Conservation (phyloP, 176 grass and related monocot species). For the Areca catechu region DNA sequence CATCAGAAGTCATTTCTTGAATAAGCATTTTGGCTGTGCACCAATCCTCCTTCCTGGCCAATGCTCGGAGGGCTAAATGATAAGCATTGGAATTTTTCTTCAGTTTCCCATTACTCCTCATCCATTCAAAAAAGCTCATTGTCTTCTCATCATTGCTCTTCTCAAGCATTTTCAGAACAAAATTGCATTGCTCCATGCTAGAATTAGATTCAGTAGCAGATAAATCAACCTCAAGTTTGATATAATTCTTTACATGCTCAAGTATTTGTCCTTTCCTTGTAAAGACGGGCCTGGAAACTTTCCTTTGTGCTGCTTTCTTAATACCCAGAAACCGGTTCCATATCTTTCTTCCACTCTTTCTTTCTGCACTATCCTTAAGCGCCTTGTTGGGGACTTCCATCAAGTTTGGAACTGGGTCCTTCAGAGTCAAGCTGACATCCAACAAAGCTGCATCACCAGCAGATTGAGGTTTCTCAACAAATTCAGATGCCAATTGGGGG, state of each 20-base stretch:
- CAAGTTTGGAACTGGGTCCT: neutral
- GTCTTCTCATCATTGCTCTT: slow-evolving; percentile 48
- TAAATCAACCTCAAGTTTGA: slow-evolving; percentile 18
- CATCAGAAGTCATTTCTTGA: slow-evolving; percentile 54
- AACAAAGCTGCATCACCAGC: neutral
- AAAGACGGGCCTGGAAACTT: slow-evolving; percentile 8
- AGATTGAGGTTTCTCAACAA: slow-evolving; percentile 22
- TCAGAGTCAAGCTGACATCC: neutral
- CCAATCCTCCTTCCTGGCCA: slow-evolving; percentile 85
- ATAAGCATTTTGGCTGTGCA: slow-evolving; percentile 47
- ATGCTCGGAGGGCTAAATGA: slow-evolving; percentile 59
- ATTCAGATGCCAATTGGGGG: slow-evolving; percentile 11
- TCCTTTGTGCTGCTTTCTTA: slow-evolving; percentile 24
- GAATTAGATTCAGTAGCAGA: slow-evolving; percentile 25
- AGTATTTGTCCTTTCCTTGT: slow-evolving; percentile 10
- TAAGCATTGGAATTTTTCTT: slow-evolving; percentile 55
- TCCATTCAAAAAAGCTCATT: slow-evolving; percentile 70
- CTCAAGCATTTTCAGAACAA: slow-evolving; percentile 51
- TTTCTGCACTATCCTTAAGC: slow-evolving; percentile 1
- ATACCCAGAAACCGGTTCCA: slow-evolving; percentile 31
- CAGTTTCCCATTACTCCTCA: slow-evolving; percentile 64
- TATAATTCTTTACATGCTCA: slow-evolving; percentile 16
- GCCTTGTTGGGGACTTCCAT: neutral
- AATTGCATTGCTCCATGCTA: slow-evolving; percentile 65
- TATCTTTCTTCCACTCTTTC: slow-evolving; percentile 21